Percentiles rank a stretch among this genome's conserved stretches.
Evolutionary conservation across 345 rosid species (phyloP).

Genomic region (Odontarrhena argentea): DNA sequence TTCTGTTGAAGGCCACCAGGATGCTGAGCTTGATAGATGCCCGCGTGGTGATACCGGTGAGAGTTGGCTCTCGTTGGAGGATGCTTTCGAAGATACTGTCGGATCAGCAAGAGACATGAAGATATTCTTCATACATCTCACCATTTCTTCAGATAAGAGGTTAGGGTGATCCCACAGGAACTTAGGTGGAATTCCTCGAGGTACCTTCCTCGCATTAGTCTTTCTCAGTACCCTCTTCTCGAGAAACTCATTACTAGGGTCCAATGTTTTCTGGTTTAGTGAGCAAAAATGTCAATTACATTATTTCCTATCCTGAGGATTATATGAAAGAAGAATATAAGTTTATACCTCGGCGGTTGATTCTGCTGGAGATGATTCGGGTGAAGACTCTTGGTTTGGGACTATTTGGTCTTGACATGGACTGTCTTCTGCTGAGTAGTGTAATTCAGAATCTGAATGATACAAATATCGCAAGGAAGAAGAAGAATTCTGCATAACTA

Average conservation of each 20-base stretch:
- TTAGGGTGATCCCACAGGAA: conserved; percentile 83
- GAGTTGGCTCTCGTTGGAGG: conserved; percentile 55
- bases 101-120: conserved; percentile 81
- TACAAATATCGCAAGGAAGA: conserved; percentile 44
- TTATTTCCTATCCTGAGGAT: conserved; percentile 22
- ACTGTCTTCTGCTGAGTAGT: conserved; percentile 42
- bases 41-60: conserved; percentile 79
- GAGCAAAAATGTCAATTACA: conserved; percentile 15
- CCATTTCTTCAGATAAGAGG: conserved; percentile 84
- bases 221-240: conserved; percentile 40
- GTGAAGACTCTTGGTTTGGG: conserved; percentile 45
- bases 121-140: conserved; percentile 87
- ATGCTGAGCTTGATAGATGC: conserved; percentile 73
- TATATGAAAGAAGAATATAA: conserved; percentile 17
- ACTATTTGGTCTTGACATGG: conserved; percentile 39
- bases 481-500: conserved; percentile 49
- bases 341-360: conserved; percentile 51
- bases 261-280: conserved; percentile 50
- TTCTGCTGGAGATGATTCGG: conserved; percentile 48
- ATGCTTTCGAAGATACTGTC: conserved; percentile 55
- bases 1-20: conserved; percentile 81
- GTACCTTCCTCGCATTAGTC: conserved; percentile 46
- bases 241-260: conserved; percentile 34
- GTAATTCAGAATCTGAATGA: conserved; percentile 48
- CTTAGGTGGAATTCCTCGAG: conserved; percentile 58